Conservation (phyloP, 441 rosid genomes). For the Pelargonium australe region DNA sequence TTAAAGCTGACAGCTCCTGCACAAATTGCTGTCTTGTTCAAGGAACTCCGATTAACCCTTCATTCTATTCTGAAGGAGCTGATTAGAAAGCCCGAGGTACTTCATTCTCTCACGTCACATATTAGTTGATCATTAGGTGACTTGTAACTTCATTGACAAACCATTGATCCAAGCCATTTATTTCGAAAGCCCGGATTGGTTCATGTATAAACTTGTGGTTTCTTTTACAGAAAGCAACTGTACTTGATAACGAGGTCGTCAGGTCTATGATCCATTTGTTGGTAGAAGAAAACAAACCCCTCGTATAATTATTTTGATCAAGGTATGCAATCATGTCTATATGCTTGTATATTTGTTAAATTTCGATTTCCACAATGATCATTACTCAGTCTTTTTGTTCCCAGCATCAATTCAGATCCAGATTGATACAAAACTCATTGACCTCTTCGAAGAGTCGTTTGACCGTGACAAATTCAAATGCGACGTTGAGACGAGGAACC, state of each 20-base stretch:
- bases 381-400: background rate
- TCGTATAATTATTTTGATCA: slow-evolving; percentile 24
- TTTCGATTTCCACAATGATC: background rate
- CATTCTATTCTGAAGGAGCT: slow-evolving; percentile 64
- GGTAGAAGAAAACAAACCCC: slow-evolving; percentile 65
- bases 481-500: too few species aligned
- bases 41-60: slow-evolving; percentile 71
- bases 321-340: slow-evolving; percentile 11
- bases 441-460: background rate
- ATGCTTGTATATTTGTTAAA: background rate
- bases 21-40: slow-evolving; percentile 82
- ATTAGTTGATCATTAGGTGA: background rate
- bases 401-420: background rate
- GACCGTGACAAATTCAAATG: background rate
- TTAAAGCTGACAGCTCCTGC: slow-evolving; percentile 80
- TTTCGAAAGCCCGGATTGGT: slow-evolving; percentile 4
- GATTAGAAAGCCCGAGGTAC: slow-evolving; percentile 71
- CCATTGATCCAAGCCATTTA: background rate
- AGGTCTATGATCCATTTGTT: slow-evolving; percentile 64
- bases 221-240: slow-evolving; percentile 40
- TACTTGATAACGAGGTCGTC: slow-evolving; percentile 65
- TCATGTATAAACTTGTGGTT: background rate
- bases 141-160: background rate
- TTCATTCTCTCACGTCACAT: background rate
- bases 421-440: background rate